phyloP scores from a whole-genome alignment of 805 yeast species.

The Zygoascus flipseniorum region DNA sequence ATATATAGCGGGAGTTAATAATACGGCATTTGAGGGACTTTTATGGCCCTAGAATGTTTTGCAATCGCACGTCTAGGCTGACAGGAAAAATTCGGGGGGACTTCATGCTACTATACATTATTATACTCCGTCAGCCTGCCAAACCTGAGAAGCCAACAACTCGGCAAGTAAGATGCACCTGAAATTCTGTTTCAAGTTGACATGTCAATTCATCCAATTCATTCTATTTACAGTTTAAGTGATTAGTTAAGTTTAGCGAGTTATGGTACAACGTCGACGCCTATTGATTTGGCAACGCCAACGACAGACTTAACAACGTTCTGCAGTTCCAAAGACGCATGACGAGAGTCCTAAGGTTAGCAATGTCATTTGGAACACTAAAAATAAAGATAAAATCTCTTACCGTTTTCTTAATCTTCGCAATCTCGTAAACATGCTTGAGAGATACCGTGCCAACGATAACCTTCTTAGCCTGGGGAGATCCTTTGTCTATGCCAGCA shows the following conservation, averaged over 20 bases:
- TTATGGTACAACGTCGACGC: slow-evolving; percentile 70
- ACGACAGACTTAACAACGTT: slow-evolving; percentile 74
- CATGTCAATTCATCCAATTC: too few species aligned
- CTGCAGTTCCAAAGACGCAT: slow-evolving; percentile 59
- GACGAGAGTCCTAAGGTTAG: slow-evolving; percentile 54
- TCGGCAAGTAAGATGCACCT: too few species aligned
- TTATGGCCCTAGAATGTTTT: too few species aligned
- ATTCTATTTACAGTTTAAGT: too few species aligned
- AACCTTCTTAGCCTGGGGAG: slow-evolving; percentile 53
- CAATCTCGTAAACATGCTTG: slow-evolving; percentile 91
- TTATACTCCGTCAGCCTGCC: too few species aligned
- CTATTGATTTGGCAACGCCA: slow-evolving; percentile 84
- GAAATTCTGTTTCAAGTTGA: too few species aligned
- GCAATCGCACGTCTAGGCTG: too few species aligned
- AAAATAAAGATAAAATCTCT: not conserved
- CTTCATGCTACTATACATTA: too few species aligned
- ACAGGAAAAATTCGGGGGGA: too few species aligned
- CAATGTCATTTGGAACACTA: not conserved
- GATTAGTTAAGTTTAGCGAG: not conserved
- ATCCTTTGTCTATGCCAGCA: slow-evolving; percentile 72
- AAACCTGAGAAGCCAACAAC: too few species aligned
- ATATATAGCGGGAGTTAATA: too few species aligned
- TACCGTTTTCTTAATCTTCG: slow-evolving; percentile 71
- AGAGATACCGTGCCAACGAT: slow-evolving; percentile 60
- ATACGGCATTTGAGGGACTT: too few species aligned